A percentile compares a stretch with the other conserved stretches of the same genome.
These are phyloP conservation scores for Xylariaceae sp. DNA, from an alignment of 2,329 filamentous ascomycete genomes.

Conservation along the genomic window DNA sequence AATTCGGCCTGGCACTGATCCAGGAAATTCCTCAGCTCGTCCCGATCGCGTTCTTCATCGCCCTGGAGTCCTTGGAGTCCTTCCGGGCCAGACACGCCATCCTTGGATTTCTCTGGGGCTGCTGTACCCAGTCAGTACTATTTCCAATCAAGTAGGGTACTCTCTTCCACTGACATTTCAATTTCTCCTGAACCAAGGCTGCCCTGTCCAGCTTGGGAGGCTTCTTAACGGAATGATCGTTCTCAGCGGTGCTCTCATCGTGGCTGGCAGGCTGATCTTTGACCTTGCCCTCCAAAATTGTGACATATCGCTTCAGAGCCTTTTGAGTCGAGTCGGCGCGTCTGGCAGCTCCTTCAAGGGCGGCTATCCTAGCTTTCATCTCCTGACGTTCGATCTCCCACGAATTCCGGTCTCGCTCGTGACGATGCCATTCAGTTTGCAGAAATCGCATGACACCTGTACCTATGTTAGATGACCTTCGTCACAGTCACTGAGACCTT, in stretches of 20 bases:
- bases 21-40: slow-evolving; percentile 56
- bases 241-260: slow-evolving; percentile 48
- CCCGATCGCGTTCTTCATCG: slow-evolving; percentile 42
- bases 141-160: background rate
- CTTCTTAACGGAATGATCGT: slow-evolving; percentile 44
- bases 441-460: slow-evolving; percentile 97
- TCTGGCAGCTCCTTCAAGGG: slow-evolving; percentile 83
- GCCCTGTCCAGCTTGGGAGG: slow-evolving; percentile 40
- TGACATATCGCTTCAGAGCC: slow-evolving; percentile 83
- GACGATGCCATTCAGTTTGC: slow-evolving; percentile 97
- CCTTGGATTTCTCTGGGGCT: slow-evolving; percentile 38
- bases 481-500: background rate
- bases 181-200: slow-evolving; percentile 53
- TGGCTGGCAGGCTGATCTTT: slow-evolving; percentile 75
- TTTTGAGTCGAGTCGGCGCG: slow-evolving; percentile 86
- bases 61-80: slow-evolving; percentile 31
- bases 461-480: too few relatives aligned
- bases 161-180: slow-evolving; percentile 43
- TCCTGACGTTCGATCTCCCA: slow-evolving; percentile 99
- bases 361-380: slow-evolving; percentile 96
- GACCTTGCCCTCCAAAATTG: slow-evolving; percentile 82
- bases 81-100: slow-evolving; percentile 40
- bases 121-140: slow-evolving; percentile 30
- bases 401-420: slow-evolving; percentile 93
- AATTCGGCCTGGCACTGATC: slow-evolving; percentile 64